Evolutionary conservation across 1,139 yeast species (phyloP), one percentile per base, ranked within the genome.

Genomic region (Taphrina deformans): DNA sequence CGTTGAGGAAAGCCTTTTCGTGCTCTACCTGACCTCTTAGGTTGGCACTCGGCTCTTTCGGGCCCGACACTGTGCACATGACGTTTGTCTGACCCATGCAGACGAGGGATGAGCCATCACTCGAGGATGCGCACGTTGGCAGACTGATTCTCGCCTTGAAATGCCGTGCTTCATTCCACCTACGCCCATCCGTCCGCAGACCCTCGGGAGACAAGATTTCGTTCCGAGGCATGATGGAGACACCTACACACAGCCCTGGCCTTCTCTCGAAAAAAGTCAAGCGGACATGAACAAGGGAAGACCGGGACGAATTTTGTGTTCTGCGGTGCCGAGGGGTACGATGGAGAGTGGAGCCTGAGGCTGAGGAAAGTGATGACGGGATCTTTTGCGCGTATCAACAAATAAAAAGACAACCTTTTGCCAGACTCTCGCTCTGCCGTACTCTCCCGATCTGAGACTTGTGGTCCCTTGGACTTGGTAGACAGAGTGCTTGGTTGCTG

Each of bases 171-270:
- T 93, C 98, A 72, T 92, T 90, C 93, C 96, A 91, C 71, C 99
- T 82, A 73, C 99, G 84, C 2, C 99, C 99, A 73, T 93, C 98
- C 61, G 50, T 38, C 70, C 98, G 81, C 58, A 93, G 80, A 3
- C 98, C 99, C 75, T 92, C 98, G 1, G 97, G 97, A 0, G 97
- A 90, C 73, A 89, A 91, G 60, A 92, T 77, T 78, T 92, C 99
- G 26, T 26, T 26, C 16, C 63, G 29, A n/a, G 63, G 63, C 63
- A 59, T 59, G 38, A 27, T 3, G 10, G 33, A 29, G n/a, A n/a
- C n/a, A n/a, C n/a, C n/a, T n/a, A n/a, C n/a, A n/a, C 35, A 31
- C 35, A 31, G 35, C 35, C 35, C 35, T 31, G n/a, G n/a, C n/a
- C n/a, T n/a, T n/a, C n/a, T n/a, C n/a, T n/a, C n/a, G n/a, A n/a